Percentiles rank a stretch among this genome's conserved stretches.
phyloP scores from a whole-genome alignment of 768 basidiomycete species.

The Leccinum arenicola region DNA sequence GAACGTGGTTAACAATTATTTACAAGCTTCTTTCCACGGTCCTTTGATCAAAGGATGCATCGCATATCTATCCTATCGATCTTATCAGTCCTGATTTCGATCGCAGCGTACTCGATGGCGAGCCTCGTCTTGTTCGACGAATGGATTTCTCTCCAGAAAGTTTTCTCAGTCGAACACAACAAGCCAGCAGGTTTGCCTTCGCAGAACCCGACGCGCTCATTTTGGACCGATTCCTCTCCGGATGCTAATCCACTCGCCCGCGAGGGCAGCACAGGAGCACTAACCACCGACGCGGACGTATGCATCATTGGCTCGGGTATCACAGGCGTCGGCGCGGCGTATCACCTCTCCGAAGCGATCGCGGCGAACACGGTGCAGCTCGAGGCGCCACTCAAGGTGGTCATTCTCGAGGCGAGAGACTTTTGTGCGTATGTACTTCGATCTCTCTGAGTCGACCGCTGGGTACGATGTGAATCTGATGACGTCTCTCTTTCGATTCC shows the following conservation, averaged over 20 bases:
- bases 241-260: constrained; percentile 64
- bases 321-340: constrained; percentile 72
- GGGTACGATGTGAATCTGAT: neutral
- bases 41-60: neutral
- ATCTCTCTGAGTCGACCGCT: neutral
- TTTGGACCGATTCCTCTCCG: constrained; percentile 60
- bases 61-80: neutral
- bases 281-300: constrained; percentile 64
- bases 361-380: neutral
- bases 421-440: constrained; percentile 57
- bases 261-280: constrained; percentile 58
- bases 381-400: constrained; percentile 41
- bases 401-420: constrained; percentile 80
- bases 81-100: neutral
- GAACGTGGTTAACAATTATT: too few relatives aligned
- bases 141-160: constrained; percentile 3
- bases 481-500: neutral
- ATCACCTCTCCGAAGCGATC: constrained; percentile 53
- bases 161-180: constrained; percentile 2
- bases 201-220: constrained; percentile 63
- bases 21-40: neutral
- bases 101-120: constrained; percentile 2
- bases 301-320: constrained; percentile 82
- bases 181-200: constrained; percentile 45
- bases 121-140: neutral